Conservation (phyloP, 352 stramenopile species). For the Bremia lactucae region DNA sequence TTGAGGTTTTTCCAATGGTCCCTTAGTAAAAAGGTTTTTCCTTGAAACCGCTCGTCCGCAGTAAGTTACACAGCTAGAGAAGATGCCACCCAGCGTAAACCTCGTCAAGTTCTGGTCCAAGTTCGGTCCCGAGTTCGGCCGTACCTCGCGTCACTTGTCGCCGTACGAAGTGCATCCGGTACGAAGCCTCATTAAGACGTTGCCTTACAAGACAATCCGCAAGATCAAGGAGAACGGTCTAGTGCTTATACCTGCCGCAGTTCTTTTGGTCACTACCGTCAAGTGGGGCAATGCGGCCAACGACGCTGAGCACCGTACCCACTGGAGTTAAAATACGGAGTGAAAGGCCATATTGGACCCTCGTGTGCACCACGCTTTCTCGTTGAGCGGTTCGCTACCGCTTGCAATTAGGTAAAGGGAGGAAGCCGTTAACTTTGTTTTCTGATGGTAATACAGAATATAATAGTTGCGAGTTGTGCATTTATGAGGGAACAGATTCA, state of each 20-base stretch:
- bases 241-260: slow-evolving; percentile 48
- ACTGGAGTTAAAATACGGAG: slow-evolving; percentile 50
- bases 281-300: slow-evolving; percentile 65
- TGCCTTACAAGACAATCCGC: slow-evolving; percentile 65
- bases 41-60: slow-evolving; percentile 13
- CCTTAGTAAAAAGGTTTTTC: slow-evolving; percentile 24
- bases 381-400: background rate
- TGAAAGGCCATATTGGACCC: background rate
- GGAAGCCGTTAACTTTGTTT: too few species aligned
- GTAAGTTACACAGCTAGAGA: slow-evolving; percentile 4
- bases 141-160: slow-evolving; percentile 58
- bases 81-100: slow-evolving; percentile 33
- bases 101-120: slow-evolving; percentile 72
- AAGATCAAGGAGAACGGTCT: slow-evolving; percentile 76
- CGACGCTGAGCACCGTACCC: slow-evolving; percentile 64
- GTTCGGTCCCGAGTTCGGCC: slow-evolving; percentile 46
- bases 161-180: slow-evolving; percentile 60
- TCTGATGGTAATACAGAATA: too few species aligned
- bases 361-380: background rate
- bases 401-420: too few species aligned
- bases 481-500: too few species aligned
- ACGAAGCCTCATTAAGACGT: slow-evolving; percentile 53
- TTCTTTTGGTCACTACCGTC: slow-evolving; percentile 59
- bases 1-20: slow-evolving; percentile 5
- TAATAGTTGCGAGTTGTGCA: too few species aligned